A percentile compares a stretch with the other conserved stretches of the same genome.
Evolutionary conservation across 176 grass and related monocot genomes (phyloP).

Genomic region (Avena eriantha): DNA sequence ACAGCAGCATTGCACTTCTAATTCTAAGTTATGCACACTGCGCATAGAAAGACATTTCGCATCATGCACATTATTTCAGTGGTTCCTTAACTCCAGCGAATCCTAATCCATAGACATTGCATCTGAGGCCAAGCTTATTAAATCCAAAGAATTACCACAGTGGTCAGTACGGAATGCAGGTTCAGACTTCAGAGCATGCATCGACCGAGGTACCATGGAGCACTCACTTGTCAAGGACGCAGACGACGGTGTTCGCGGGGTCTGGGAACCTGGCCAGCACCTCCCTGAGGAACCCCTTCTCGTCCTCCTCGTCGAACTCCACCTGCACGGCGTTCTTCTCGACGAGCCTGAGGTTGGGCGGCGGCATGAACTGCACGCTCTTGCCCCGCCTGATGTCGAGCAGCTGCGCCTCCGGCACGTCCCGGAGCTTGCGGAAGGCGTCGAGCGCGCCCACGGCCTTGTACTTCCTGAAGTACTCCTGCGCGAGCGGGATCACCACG

Average conservation of each 20-base stretch:
- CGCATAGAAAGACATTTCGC: background rate
- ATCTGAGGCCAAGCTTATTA: background rate
- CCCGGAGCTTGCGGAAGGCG: constrained; percentile 82
- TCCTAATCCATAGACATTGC: background rate
- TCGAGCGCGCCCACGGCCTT: constrained; percentile 83
- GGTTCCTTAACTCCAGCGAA: background rate
- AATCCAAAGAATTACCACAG: background rate
- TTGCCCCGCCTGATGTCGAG: constrained; percentile 84
- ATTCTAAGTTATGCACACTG: background rate
- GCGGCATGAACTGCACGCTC: constrained; percentile 79
- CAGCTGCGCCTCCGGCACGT: constrained; percentile 75
- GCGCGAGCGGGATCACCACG: constrained; percentile 67
- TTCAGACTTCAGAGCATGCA: background rate
- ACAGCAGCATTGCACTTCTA: background rate
- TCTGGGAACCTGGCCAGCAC: constrained; percentile 62
- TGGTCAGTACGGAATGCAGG: background rate
- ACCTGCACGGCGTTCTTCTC: constrained; percentile 69
- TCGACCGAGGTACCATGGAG: background rate
- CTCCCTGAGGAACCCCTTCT: constrained; percentile 64
- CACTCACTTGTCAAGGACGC: constrained; percentile 96
- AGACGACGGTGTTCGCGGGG: constrained; percentile 75
- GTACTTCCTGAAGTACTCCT: constrained; percentile 85
- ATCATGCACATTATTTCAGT: background rate
- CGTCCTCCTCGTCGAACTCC: constrained; percentile 76
- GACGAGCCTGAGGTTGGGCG: constrained; percentile 86